A percentile compares a stretch with the other conserved stretches of the same genome.
Evolutionary conservation across 441 rosid genomes (phyloP).

Genomic region (Iberis amara): DNA sequence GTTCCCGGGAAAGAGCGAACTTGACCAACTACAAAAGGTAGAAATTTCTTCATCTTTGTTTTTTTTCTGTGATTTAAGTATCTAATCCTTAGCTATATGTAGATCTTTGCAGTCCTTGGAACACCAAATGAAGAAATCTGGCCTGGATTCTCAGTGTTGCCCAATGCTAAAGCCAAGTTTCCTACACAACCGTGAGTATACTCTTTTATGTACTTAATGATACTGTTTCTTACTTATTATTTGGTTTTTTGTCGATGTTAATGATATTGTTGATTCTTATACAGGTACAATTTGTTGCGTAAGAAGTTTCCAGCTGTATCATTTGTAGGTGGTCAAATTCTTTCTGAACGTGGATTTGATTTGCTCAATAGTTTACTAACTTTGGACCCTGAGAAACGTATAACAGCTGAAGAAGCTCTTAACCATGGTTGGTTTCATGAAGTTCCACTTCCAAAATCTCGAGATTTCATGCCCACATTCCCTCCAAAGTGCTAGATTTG

Average conservation of each 20-base stretch:
- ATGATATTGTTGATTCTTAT: constrained; percentile 3
- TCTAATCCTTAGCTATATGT: constrained; percentile 12
- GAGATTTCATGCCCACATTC: constrained; percentile 71
- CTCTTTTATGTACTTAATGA: neutral
- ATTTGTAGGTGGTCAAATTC: constrained; percentile 58
- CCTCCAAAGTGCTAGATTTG: constrained; percentile 34
- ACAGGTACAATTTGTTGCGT: constrained; percentile 57
- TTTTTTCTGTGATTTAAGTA: neutral
- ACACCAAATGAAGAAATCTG: constrained; percentile 57
- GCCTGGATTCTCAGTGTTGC: constrained; percentile 61
- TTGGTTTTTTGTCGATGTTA: neutral
- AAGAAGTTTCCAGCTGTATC: constrained; percentile 65
- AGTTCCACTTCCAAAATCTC: constrained; percentile 62
- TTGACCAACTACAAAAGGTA: constrained; percentile 66
- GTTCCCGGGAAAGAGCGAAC: constrained; percentile 57
- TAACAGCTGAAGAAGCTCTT: constrained; percentile 66
- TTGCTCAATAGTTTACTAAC: constrained; percentile 53
- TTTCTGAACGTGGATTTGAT: constrained; percentile 75
- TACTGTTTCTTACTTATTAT: neutral
- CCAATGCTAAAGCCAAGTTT: constrained; percentile 59
- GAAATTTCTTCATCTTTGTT: neutral
- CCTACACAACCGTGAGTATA: constrained; percentile 52
- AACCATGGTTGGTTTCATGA: constrained; percentile 72
- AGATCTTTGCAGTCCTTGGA: constrained; percentile 70
- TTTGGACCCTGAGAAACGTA: constrained; percentile 67